phyloP scores from a whole-genome alignment of 306 rosid species.

The Urtica urens region DNA sequence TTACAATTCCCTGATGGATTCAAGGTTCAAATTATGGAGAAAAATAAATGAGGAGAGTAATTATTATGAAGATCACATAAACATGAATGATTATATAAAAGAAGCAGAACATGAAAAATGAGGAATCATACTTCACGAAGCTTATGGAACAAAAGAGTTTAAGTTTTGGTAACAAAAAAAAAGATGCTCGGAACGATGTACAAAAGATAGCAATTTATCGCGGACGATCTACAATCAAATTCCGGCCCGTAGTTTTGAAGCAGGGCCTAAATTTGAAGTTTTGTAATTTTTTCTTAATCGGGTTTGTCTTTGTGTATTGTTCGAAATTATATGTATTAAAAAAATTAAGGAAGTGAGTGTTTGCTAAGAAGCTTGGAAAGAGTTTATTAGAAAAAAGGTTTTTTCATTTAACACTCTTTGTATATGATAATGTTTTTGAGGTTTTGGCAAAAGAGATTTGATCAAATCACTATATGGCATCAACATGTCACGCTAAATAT shows the following conservation, averaged over 20 bases:
- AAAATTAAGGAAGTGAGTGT: constrained; percentile 5
- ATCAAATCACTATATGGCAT: too few relatives aligned
- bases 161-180: too few relatives aligned
- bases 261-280: constrained; percentile 4
- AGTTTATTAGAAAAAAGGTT: too few relatives aligned
- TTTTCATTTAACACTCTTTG: too few relatives aligned
- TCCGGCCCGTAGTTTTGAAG: constrained; percentile 18
- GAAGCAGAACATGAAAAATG: constrained; percentile 5
- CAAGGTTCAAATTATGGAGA: constrained; percentile 43
- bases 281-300: constrained; percentile 6
- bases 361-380: constrained; percentile 18
- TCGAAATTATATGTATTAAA: constrained; percentile 3
- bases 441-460: too few relatives aligned
- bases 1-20: constrained; percentile 77
- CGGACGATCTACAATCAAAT: constrained; percentile 9
- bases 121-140: constrained; percentile 13
- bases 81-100: constrained; percentile 11
- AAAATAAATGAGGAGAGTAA: constrained; percentile 21
- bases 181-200: constrained; percentile 6
- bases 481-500: too few relatives aligned
- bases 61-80: constrained; percentile 8
- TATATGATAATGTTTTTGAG: too few relatives aligned
- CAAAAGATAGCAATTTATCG: constrained; percentile 16
- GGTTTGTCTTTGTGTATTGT: constrained; percentile 7
- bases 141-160: too few relatives aligned